Evolutionary conservation across 495 filamentous ascomycete species (phyloP).

Genomic region (Mycothermus thermophilus): DNA sequence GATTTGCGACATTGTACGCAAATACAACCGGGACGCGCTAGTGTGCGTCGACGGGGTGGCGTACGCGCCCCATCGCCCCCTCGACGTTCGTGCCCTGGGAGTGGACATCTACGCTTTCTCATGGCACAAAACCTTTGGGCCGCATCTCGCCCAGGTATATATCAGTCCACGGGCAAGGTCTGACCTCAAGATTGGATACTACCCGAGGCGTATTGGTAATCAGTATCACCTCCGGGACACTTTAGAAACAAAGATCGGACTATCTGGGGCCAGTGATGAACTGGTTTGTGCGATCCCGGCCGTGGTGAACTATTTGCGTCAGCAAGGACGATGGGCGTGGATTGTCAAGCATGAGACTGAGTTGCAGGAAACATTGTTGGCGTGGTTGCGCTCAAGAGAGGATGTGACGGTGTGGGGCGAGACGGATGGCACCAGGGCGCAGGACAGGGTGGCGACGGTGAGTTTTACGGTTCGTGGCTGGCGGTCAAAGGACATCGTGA

Average conservation of each 20-base stretch:
- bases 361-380: slow-evolving; percentile 44
- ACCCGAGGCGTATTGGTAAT: no score
- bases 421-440: no score
- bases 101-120: slow-evolving; percentile 64
- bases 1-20: slow-evolving; percentile 41
- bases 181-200: slow-evolving; percentile 58
- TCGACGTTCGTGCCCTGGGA: slow-evolving; percentile 51
- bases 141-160: slow-evolving; percentile 56
- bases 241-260: slow-evolving; percentile 49
- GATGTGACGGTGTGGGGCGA: slow-evolving; percentile 47
- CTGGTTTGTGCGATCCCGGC: slow-evolving; percentile 43
- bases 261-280: slow-evolving; percentile 54
- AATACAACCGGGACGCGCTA: slow-evolving; percentile 24
- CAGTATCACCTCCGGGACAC: no score
- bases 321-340: slow-evolving; percentile 35
- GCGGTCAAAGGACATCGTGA: slow-evolving; percentile 44
- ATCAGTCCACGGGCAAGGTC: slow-evolving; percentile 34
- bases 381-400: slow-evolving; percentile 30
- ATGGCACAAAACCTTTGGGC: slow-evolving; percentile 67
- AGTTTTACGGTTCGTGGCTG: slow-evolving; percentile 49
- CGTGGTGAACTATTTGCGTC: slow-evolving; percentile 33
- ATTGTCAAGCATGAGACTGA: slow-evolving; percentile 44
- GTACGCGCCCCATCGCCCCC: slow-evolving; percentile 51
- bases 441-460: slow-evolving; percentile 53
- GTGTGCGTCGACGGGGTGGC: slow-evolving; percentile 50